Conservation (phyloP, 2,329 filamentous ascomycete species). For the Sporothrix luriei region DNA sequence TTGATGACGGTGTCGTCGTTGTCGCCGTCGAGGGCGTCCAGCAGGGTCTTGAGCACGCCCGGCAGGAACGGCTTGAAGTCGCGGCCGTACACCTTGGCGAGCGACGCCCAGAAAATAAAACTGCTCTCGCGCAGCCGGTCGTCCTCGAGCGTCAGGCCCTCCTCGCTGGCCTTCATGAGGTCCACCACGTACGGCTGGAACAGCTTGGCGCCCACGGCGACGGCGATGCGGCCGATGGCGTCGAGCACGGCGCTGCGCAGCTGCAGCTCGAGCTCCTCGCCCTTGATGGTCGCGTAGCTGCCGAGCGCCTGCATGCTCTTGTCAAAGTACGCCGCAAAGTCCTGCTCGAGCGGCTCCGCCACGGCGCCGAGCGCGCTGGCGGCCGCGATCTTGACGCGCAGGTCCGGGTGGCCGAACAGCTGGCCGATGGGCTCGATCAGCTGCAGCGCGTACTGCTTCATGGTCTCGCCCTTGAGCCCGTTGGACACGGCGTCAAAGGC, state of each 20-base stretch:
- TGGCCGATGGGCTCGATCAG: constrained; percentile 82
- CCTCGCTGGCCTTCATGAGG: constrained; percentile 89
- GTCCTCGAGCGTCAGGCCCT: constrained; percentile 85
- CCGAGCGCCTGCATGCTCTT: constrained; percentile 88
- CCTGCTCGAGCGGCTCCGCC: constrained; percentile 77
- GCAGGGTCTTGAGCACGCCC: constrained; percentile 76
- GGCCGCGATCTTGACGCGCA: constrained; percentile 85
- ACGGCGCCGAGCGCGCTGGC: constrained; percentile 89
- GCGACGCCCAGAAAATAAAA: constrained; percentile 93
- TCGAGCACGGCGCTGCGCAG: constrained; percentile 89
- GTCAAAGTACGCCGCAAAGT: constrained; percentile 89
- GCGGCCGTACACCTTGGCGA: constrained; percentile 90
- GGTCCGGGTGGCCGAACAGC: constrained; percentile 81
- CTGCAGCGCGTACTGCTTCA: constrained; percentile 78
- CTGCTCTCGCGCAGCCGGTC: constrained; percentile 91
- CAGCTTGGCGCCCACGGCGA: constrained; percentile 78
- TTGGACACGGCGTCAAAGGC: constrained; percentile 91
- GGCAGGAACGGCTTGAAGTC: constrained; percentile 77
- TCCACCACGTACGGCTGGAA: constrained; percentile 92
- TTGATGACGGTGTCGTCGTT: constrained; percentile 83
- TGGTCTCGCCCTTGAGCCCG: constrained; percentile 77
- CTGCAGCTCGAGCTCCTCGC: constrained; percentile 84
- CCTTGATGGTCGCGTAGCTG: constrained; percentile 81
- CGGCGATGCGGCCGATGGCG: constrained; percentile 88
- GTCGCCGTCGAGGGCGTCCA: constrained; percentile 82